Evolutionary conservation across 2,329 filamentous ascomycete species (phyloP).

Genomic region (Paraphoma chrysanthemicola): DNA sequence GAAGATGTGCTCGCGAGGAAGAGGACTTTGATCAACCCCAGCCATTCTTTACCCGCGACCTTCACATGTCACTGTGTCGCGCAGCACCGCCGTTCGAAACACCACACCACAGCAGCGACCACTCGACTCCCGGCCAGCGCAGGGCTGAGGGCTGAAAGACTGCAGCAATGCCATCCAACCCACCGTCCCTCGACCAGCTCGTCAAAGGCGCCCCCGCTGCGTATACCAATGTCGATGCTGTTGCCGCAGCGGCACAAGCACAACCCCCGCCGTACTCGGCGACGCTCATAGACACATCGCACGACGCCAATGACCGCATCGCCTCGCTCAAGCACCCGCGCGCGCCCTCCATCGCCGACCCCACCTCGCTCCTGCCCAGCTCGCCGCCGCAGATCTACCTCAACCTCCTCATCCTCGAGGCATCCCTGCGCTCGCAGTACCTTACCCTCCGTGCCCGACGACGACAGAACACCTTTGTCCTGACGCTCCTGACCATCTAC

Average conservation of each 20-base stretch:
- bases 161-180: not conserved
- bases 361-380: constrained; percentile 81
- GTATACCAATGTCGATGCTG: constrained; percentile 56
- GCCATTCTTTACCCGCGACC: not conserved
- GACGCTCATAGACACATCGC: constrained; percentile 18
- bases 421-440: constrained; percentile 90
- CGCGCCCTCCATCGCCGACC: constrained; percentile 63
- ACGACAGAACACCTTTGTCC: constrained; percentile 91
- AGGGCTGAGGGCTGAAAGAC: constrained; percentile 14
- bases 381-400: constrained; percentile 96
- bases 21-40: not conserved
- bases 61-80: constrained; percentile 7
- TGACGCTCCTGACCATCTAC: constrained; percentile 81
- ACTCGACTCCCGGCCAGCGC: not conserved
- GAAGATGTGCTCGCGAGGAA: not conserved
- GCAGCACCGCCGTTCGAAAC: not conserved
- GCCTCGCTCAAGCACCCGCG: constrained; percentile 45
- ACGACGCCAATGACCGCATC: constrained; percentile 51
- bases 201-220: constrained; percentile 86
- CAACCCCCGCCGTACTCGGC: constrained; percentile 13
- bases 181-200: constrained; percentile 74
- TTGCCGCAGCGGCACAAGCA: constrained; percentile 43
- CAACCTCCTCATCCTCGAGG: constrained; percentile 95
- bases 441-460: constrained; percentile 86
- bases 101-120: not conserved